Conservation (phyloP, 352 stramenopile genomes). For the Albugo laibachii region DNA sequence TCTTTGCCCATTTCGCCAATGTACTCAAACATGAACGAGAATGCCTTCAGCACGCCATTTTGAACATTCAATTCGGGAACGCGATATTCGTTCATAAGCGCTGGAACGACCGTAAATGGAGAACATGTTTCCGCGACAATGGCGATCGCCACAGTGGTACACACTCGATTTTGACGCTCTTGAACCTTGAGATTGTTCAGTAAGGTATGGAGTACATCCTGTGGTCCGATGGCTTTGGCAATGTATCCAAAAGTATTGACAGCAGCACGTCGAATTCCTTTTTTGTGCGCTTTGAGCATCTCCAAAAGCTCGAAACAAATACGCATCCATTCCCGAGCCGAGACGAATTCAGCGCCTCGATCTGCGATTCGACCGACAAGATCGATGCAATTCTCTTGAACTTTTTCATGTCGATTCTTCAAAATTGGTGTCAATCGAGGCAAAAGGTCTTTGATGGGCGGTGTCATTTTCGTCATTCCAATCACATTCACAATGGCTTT, state of each 20-base stretch:
- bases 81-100: slow-evolving; percentile 99
- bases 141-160: slow-evolving; percentile 97
- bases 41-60: slow-evolving; percentile 98
- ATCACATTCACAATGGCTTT: slow-evolving; percentile 99
- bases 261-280: slow-evolving; percentile 92
- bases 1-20: slow-evolving; percentile 99
- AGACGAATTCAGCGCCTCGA: slow-evolving; percentile 94
- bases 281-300: slow-evolving; percentile 98
- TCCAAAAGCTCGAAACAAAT: slow-evolving; percentile 99
- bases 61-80: slow-evolving; percentile 99
- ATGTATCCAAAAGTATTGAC: slow-evolving; percentile 99
- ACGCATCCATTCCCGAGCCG: slow-evolving; percentile 97
- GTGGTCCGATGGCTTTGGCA: slow-evolving; percentile 95
- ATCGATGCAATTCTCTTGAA: slow-evolving; percentile 99
- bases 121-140: slow-evolving; percentile 99
- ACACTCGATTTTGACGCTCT: slow-evolving; percentile 97
- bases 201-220: slow-evolving; percentile 97
- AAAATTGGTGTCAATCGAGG: slow-evolving; percentile 97
- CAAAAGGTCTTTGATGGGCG: slow-evolving; percentile 97
- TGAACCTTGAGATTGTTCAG: slow-evolving; percentile 99
- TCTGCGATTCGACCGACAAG: slow-evolving; percentile 97
- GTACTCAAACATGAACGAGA: slow-evolving; percentile 99
- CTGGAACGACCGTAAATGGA: slow-evolving; percentile 97
- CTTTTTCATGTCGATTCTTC: slow-evolving; percentile 98
- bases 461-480: slow-evolving; percentile 99